These are phyloP conservation scores for Mrakiaceae sp. DNA, from an alignment of 1,284 basidiomycete genomes.

Conservation along the genomic window DNA sequence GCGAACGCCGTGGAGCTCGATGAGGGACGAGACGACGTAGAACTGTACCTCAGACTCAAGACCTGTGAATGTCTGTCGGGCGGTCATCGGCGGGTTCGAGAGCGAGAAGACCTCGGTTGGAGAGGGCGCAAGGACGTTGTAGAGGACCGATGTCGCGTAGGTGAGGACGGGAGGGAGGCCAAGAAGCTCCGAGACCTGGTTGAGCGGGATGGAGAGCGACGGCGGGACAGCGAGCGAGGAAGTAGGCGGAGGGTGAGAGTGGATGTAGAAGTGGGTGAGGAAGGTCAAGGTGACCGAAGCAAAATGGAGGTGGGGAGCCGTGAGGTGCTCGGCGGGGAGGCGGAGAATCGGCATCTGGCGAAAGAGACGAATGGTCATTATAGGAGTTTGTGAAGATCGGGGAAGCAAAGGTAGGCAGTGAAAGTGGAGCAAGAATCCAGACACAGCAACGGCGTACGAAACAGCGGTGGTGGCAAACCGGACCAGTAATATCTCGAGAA, in stretches of 20 bases:
- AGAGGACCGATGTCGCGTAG: constrained; percentile 86
- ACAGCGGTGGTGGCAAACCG: not conserved
- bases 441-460: not conserved
- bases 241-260: constrained; percentile 49
- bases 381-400: not conserved
- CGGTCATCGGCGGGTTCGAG: constrained; percentile 38
- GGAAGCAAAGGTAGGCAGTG: not conserved
- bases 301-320: constrained; percentile 52
- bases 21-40: constrained; percentile 76
- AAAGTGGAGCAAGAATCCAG: not conserved
- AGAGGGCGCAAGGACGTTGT: constrained; percentile 59
- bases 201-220: constrained; percentile 62
- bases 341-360: constrained; percentile 53
- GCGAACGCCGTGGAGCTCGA: constrained; percentile 79
- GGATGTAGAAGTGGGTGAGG: constrained; percentile 80
- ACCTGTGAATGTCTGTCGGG: constrained; percentile 61
- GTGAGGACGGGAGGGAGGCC: constrained; percentile 83
- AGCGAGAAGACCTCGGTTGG: constrained; percentile 44
- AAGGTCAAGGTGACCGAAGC: constrained; percentile 77
- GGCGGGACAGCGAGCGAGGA: constrained; percentile 48
- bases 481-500: not conserved
- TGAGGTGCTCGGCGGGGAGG: constrained; percentile 39
- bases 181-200: constrained; percentile 61
- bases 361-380: constrained; percentile 8
- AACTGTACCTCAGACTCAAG: constrained; percentile 80